These are phyloP conservation scores for Nemania sp. DNA, from an alignment of 2,329 filamentous ascomycete species.

Conservation along the genomic window DNA sequence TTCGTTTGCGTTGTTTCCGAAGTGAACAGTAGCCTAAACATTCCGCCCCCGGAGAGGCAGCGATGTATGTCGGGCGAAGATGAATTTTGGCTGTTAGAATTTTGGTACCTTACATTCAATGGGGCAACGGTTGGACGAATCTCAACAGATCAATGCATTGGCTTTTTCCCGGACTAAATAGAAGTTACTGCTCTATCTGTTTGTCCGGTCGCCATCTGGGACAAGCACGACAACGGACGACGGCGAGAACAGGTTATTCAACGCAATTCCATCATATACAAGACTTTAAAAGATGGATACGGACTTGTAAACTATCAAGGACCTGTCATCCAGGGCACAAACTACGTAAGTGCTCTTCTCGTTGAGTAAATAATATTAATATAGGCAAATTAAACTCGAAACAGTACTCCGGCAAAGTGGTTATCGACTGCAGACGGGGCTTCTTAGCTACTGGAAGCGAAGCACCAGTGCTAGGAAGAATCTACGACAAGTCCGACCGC, in stretches of 20 bases:
- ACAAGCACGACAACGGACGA: background rate
- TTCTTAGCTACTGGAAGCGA: too few relatives aligned
- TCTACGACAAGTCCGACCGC: background rate
- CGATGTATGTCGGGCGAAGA: too few relatives aligned
- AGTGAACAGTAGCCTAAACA: background rate
- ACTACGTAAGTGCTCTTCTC: background rate
- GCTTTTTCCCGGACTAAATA: background rate
- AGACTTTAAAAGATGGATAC: background rate
- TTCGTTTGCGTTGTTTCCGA: background rate
- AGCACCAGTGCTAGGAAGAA: background rate
- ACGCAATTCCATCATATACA: background rate
- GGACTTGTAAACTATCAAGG: background rate
- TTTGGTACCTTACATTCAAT: too few relatives aligned
- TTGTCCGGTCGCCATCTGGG: constrained; percentile 3
- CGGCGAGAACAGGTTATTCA: background rate
- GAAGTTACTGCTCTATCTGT: background rate
- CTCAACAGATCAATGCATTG: background rate
- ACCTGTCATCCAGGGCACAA: background rate
- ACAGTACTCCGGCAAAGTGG: constrained; percentile 4
- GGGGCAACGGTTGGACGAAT: background rate
- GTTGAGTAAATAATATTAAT: background rate
- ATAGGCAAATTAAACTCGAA: background rate
- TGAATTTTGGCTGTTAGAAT: too few relatives aligned
- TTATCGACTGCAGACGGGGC: constrained; percentile 2
- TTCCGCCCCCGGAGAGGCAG: too few relatives aligned